These are phyloP conservation scores for Amaranthus tricolor DNA, from an alignment of 179 eudicot species.

Conservation along the genomic window DNA sequence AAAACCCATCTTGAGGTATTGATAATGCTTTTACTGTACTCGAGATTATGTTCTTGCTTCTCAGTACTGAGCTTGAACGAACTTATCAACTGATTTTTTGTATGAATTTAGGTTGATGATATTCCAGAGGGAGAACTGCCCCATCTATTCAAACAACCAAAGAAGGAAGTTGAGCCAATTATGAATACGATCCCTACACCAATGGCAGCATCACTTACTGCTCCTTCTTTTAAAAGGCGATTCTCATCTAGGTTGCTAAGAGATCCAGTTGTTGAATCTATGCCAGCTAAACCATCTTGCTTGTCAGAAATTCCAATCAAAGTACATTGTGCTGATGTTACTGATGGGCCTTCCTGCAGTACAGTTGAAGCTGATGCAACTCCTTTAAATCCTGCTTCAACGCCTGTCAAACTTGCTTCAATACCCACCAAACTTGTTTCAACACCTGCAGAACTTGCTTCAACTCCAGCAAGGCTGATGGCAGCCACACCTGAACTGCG, in stretches of 20 bases:
- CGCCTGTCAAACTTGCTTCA: conserved; percentile 28
- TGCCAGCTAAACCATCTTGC: conserved; percentile 11
- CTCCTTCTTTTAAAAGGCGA: conserved; percentile 50
- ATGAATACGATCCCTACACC: conserved; percentile 16
- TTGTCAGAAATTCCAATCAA: conserved; percentile 44
- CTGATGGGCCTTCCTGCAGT: conserved; percentile 17
- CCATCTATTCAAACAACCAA: conserved; percentile 48
- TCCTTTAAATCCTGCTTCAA: conserved; percentile 24
- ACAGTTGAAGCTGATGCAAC: conserved; percentile 29
- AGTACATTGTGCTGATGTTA: conserved; percentile 1
- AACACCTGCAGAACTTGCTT: conserved; percentile 50
- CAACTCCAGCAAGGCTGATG: conserved; percentile 57
- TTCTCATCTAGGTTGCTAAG: conserved; percentile 40
- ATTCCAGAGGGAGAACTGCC: conserved; percentile 77
- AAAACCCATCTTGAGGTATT: conserved; percentile 60
- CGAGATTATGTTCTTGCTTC: not conserved
- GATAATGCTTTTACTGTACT: not conserved
- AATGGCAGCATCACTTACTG: conserved; percentile 44
- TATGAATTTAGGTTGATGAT: conserved; percentile 53
- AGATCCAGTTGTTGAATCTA: conserved; percentile 17
- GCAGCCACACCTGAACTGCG: conserved; percentile 54
- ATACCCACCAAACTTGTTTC: conserved; percentile 45
- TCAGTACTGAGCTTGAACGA: too few relatives aligned
- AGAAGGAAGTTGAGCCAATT: conserved; percentile 26
- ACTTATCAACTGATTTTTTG: conserved; percentile 3